Base-by-base conservation (phyloP, 2,329 filamentous ascomycete species). In the Hansfordia pulvinata region DNA sequence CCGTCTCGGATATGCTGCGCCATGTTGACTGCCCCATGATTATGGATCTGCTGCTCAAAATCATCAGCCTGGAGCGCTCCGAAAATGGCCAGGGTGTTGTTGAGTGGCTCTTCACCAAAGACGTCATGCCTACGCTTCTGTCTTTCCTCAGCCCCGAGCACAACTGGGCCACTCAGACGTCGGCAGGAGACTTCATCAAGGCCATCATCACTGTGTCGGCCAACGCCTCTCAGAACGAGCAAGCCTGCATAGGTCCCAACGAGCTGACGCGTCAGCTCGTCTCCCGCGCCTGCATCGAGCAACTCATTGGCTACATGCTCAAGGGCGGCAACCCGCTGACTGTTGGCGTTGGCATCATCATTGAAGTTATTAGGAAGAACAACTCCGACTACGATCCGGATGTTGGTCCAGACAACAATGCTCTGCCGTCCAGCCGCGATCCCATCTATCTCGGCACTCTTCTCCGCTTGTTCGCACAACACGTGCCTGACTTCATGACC, bases 371-470 rank as follows among this genome's bases (percentile, higher is more conserved):
- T 48, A 73, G 90, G 33, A 98, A 98, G 59, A 98, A 98, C 55
- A 98, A 98, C 50, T 96, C 90, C 1, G 90, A 98, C 53, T 98
- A 98, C 49, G 90, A 98, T 41, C 78, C 90, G 1, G 90, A 96
- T 40, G 81, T 86, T 40, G 76, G 86, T 34, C 74, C 79, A 25
- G 83, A 85, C 32, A 73, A 81, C 16, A 81, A 81, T 37, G 71
- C 80, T 3, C 63, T 76, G 29, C 88, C 88, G 0, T 88, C 85
- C 2, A 79, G 74, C 37, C 76, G 80, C 27, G 90, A 98, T 44
- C 90, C 90, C 4, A 98, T 98, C 41, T 98, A 96, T 46, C 69
- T 98, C 1, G 90, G 90, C 13, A 90, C 80, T 2, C 64, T 98
- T 6, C 67, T 98, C 19, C 75, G 88, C 25, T 64, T 88, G 36